Conservation (phyloP, 2,329 filamentous ascomycete species). For the Lasiodiplodia gonubiensis region DNA sequence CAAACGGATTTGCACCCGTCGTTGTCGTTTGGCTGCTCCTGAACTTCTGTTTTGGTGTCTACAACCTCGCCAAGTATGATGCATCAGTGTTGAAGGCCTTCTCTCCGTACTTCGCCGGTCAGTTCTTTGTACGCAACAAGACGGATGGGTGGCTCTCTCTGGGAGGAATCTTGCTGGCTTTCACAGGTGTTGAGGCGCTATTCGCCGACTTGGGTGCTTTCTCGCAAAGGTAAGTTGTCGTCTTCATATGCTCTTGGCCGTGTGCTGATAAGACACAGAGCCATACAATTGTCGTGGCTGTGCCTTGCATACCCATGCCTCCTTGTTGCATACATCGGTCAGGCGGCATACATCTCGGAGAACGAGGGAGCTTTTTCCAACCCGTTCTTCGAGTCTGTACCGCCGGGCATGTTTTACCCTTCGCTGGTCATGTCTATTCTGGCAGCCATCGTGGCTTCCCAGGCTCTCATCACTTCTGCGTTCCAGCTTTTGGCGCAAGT, state of each 20-base stretch:
- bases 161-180: constrained; percentile 73
- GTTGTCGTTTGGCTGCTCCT: constrained; percentile 71
- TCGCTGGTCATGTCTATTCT: constrained; percentile 71
- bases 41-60: constrained; percentile 68
- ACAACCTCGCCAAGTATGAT: constrained; percentile 58
- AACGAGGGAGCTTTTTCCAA: constrained; percentile 68
- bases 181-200: constrained; percentile 77
- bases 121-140: constrained; percentile 65
- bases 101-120: constrained; percentile 62
- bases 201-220: constrained; percentile 82
- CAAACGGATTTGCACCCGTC: constrained; percentile 67
- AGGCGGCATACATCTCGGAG: constrained; percentile 72
- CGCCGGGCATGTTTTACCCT: constrained; percentile 70
- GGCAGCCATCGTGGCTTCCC: constrained; percentile 75
- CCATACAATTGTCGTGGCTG: constrained; percentile 77
- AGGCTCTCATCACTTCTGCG: constrained; percentile 68
- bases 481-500: constrained; percentile 71
- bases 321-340: constrained; percentile 70
- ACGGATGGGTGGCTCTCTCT: constrained; percentile 67
- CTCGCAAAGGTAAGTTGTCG: constrained; percentile 49
- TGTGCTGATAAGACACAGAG: constrained; percentile 44
- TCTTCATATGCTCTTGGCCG: neutral
- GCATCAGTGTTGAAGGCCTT: constrained; percentile 59
- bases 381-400: constrained; percentile 74
- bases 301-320: constrained; percentile 71